Evolutionary conservation across 805 yeast species (phyloP).

Genomic region (Yarrowia sp.): DNA sequence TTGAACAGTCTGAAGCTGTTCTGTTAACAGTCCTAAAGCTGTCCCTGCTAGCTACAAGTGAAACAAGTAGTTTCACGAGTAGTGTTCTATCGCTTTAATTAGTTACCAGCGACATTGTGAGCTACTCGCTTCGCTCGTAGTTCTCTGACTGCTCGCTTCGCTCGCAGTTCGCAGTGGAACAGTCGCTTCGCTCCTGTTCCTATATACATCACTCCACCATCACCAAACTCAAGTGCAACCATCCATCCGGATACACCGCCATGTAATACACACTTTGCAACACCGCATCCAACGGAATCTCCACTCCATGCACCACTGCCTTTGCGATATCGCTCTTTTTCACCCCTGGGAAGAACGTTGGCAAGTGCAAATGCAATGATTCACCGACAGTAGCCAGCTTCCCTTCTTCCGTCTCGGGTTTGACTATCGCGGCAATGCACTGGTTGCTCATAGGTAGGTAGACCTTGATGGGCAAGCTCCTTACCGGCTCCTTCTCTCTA

Average conservation of each 20-base stretch:
- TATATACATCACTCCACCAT: conserved; percentile 35
- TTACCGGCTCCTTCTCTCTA: conserved; percentile 25
- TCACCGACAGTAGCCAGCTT: conserved; percentile 42
- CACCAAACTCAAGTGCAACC: conserved; percentile 54
- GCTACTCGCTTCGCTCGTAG: no score
- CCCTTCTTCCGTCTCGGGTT: conserved; percentile 29
- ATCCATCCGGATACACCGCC: conserved; percentile 60
- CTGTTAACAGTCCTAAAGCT: no score
- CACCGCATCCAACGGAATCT: conserved; percentile 47
- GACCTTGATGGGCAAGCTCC: conserved; percentile 38
- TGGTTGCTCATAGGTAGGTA: conserved; percentile 41
- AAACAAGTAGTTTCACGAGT: no score
- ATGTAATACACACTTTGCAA: conserved; percentile 48
- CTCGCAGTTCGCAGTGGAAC: background rate
- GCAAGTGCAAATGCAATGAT: conserved; percentile 44
- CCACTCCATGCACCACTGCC: conserved; percentile 57
- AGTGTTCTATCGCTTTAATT: no score
- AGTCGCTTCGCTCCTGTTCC: background rate
- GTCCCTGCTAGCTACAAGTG: no score
- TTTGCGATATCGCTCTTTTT: conserved; percentile 42
- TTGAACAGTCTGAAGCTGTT: no score
- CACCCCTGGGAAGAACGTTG: conserved; percentile 49
- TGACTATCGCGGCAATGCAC: conserved; percentile 40
- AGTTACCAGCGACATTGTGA: no score
- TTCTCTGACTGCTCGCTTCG: no score